A percentile compares a stretch with the other conserved stretches of the same genome.
Conservation (phyloP, 306 rosid genomes). For the Bauhinia variegata region DNA sequence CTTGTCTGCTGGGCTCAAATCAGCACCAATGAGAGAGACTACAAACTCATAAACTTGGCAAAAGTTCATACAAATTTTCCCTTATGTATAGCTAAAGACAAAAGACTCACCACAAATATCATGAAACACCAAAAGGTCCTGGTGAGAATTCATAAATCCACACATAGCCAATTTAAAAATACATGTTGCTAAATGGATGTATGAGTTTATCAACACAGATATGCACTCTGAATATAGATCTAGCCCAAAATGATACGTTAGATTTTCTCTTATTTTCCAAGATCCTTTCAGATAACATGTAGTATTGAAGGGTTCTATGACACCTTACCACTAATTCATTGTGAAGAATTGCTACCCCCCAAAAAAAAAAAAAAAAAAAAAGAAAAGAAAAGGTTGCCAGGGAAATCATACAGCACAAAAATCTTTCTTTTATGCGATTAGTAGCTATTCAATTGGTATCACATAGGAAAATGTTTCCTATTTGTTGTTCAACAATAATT, state of each 20-base stretch:
- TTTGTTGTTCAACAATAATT: not conserved
- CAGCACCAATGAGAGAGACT: not conserved
- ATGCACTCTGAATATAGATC: slow-evolving; percentile 4
- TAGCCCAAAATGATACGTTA: not conserved
- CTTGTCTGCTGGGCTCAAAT: too few relatives aligned
- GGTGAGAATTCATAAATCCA: not conserved
- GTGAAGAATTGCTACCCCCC: not conserved
- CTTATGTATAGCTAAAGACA: not conserved
- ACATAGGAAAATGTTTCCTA: slow-evolving; percentile 1
- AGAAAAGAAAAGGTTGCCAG: too few relatives aligned
- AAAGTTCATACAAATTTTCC: not conserved
- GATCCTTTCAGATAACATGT: not conserved
- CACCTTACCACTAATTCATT: not conserved
- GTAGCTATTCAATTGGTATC: too few relatives aligned
- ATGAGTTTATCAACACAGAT: not conserved
- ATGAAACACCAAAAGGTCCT: not conserved
- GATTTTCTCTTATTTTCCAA: not conserved
- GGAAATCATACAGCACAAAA: too few relatives aligned
- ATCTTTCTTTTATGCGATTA: too few relatives aligned
- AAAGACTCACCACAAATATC: not conserved
- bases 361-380: not conserved
- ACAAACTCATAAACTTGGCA: not conserved
- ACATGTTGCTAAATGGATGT: not conserved
- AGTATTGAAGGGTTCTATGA: not conserved
- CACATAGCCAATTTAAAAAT: not conserved